Evolutionary conservation across 176 grass and related monocot species (phyloP), one percentile per base, ranked within the genome.

Genomic region (Oryza officinalis): DNA sequence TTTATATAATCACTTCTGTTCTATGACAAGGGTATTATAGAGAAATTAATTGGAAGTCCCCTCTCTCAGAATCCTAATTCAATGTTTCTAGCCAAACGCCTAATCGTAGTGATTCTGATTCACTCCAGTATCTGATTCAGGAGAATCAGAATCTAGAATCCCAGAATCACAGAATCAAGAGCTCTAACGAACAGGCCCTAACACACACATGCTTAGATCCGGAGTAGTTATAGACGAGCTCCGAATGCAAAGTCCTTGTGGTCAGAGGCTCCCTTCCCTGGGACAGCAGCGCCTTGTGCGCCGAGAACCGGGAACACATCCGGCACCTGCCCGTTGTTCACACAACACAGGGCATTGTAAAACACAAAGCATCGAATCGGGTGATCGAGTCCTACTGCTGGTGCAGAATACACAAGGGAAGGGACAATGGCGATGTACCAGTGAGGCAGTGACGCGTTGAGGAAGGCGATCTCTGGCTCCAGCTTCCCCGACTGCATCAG

Each of bases 191-290:
- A n/a, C n/a, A n/a, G n/a, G n/a, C n/a, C n/a, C n/a, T n/a, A 4
- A 78, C 60, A 86, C 81, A 66, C 84, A 99, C 96, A 92, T 99
- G 97, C 74, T 99, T 96, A 37, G 93, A 99, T 0, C 93, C 91
- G 0, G 97, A 91, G 87, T 89, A 96, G 72, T 94, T 94, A 82
- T 94, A 99, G 80, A 96, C 91, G 71, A 99, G 89, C 74, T 99
- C 97, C 9, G 93, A 99, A 84, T 99, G 97, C 80, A 96, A 80
- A 69, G 91, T 98, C 20, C 89, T 87, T 31, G 96, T 96, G 45
- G 83, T 96, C 28, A 98, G 83, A 8, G 93, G 81, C 63, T 90
- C 96, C 83, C 96, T 99, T 32, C 87, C 80, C 81, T 84, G 92
- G 13, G 89, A 85, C 59, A 99, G 37, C 27, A 95, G 77, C 22